These are phyloP conservation scores for Tinospora cordifolia DNA, from an alignment of 164 flowering plant species.

Conservation along the genomic window DNA sequence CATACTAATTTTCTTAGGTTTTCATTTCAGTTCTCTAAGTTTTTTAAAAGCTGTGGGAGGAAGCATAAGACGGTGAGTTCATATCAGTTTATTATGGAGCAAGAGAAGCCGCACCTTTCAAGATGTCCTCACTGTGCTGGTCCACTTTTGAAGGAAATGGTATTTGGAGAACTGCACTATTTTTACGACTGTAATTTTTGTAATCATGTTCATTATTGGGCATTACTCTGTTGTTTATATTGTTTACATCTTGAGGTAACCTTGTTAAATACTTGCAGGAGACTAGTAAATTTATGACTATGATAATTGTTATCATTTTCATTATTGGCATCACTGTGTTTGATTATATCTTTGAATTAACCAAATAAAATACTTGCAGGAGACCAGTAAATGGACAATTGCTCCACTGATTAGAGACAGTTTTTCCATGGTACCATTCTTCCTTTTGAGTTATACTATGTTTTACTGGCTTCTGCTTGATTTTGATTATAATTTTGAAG, in stretches of 20 bases:
- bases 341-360: background rate
- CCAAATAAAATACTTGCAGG: slow-evolving; percentile 37
- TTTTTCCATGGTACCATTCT: slow-evolving; percentile 64
- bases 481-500: background rate
- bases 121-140: slow-evolving; percentile 86
- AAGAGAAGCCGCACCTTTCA: slow-evolving; percentile 12
- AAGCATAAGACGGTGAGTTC: too few relatives aligned
- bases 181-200: background rate
- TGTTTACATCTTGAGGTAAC: too few relatives aligned
- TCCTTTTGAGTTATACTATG: background rate
- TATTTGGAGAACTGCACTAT: slow-evolving; percentile 7
- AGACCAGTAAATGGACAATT: slow-evolving; percentile 71
- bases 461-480: too few relatives aligned
- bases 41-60: too few relatives aligned
- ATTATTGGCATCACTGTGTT: too few relatives aligned
- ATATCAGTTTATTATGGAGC: slow-evolving; percentile 11
- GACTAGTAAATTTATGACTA: too few relatives aligned
- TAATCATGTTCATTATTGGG: background rate
- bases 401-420: slow-evolving; percentile 68
- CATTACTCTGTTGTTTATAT: too few relatives aligned
- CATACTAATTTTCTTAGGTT: too few relatives aligned
- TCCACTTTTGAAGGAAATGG: slow-evolving; percentile 79
- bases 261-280: too few relatives aligned
- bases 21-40: too few relatives aligned
- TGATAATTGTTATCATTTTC: too few relatives aligned